phyloP scores from a whole-genome alignment of 75 land plant species.

The Picea sitchensis region DNA sequence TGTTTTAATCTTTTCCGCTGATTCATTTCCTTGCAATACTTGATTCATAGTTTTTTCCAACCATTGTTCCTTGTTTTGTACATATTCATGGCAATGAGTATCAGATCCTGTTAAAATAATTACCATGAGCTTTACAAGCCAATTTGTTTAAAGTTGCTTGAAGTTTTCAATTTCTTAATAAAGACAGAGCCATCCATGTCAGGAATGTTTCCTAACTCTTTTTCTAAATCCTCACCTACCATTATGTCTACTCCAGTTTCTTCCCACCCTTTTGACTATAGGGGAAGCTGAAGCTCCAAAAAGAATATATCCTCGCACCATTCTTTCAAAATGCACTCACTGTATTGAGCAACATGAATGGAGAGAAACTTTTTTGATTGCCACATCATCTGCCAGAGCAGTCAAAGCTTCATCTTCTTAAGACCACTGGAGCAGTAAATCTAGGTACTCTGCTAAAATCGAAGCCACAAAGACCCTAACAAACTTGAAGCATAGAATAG shows the following conservation, averaged over 20 bases:
- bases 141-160: slow-evolving; percentile 42
- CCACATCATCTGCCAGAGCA: slow-evolving; percentile 78
- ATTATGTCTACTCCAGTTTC: slow-evolving; percentile 9
- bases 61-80: no score
- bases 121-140: no score
- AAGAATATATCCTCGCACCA: slow-evolving; percentile 92
- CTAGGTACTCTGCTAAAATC: slow-evolving; percentile 47
- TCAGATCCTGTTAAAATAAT: no score
- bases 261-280: not conserved
- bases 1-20: no score
- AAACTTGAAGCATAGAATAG: slow-evolving; percentile 51
- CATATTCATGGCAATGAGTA: no score
- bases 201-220: not conserved
- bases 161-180: slow-evolving; percentile 52
- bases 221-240: slow-evolving; percentile 10
- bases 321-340: slow-evolving; percentile 67
- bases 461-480: slow-evolving; percentile 44
- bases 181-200: slow-evolving; percentile 41
- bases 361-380: slow-evolving; percentile 57
- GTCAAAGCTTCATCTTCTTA: slow-evolving; percentile 92
- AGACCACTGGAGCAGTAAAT: slow-evolving; percentile 61
- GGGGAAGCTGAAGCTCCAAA: slow-evolving; percentile 43
- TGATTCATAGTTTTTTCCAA: no score
- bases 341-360: slow-evolving; percentile 72
- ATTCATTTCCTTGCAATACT: no score